Conservation (phyloP, 1,284 basidiomycete genomes). For the Ceratobasidium sp. region DNA sequence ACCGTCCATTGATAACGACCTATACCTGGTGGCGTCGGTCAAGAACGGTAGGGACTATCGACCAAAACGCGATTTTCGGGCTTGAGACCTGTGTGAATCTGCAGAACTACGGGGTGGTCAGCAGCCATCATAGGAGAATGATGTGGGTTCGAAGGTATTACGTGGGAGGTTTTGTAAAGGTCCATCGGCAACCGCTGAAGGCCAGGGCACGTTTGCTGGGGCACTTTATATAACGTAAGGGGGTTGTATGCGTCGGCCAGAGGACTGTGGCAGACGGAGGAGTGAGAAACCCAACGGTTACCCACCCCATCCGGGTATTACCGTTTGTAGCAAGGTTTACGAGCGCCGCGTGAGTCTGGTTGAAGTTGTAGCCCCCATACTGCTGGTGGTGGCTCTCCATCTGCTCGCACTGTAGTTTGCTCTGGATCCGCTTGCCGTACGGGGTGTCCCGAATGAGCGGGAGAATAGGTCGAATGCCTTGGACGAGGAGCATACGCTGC, state of each 20-base stretch:
- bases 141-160: conserved; percentile 51
- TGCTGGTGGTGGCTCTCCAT: conserved; percentile 68
- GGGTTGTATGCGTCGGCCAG: conserved; percentile 78
- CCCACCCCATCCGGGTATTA: conserved; percentile 62
- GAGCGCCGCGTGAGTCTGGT: conserved; percentile 59
- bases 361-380: conserved; percentile 61
- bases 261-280: conserved; percentile 40
- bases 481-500: conserved; percentile 87
- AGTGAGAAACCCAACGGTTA: conserved; percentile 28
- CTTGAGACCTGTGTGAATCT: too few species aligned
- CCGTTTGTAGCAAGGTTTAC: conserved; percentile 67
- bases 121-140: conserved; percentile 67
- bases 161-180: conserved; percentile 38
- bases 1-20: too few species aligned
- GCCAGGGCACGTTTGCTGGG: conserved; percentile 65
- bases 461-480: conserved; percentile 94
- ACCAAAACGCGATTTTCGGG: too few species aligned
- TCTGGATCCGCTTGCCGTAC: conserved; percentile 97
- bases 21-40: too few species aligned
- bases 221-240: conserved; percentile 58
- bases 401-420: conserved; percentile 94
- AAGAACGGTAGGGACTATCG: too few species aligned
- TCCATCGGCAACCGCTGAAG: conserved; percentile 60
- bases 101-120: too few species aligned
- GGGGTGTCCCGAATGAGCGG: conserved; percentile 97